Conservation (phyloP, 2,329 filamentous ascomycete genomes). For the Beauveria caledonica region DNA sequence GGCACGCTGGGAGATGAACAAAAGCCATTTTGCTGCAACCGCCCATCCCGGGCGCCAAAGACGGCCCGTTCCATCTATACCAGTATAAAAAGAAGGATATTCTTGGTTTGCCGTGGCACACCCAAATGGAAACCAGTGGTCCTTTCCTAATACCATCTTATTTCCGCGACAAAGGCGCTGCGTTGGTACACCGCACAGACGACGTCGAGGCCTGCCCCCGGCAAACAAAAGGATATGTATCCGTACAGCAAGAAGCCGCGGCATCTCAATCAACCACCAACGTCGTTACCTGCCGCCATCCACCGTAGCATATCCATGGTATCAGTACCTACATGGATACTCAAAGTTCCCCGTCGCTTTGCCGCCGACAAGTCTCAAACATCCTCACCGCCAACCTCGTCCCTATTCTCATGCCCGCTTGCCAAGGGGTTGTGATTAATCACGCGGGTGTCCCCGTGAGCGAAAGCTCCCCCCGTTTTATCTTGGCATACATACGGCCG, state of each 20-base stretch:
- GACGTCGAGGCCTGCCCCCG: not conserved
- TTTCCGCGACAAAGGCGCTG: not conserved
- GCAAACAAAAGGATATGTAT: not conserved
- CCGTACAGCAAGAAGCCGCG: not conserved
- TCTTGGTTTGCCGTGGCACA: too few species aligned
- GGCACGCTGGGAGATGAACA: not conserved
- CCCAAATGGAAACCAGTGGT: too few species aligned
- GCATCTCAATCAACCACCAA: not conserved
- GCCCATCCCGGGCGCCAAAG: too few species aligned
- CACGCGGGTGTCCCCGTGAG: not conserved
- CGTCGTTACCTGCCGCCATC: not conserved
- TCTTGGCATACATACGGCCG: not conserved
- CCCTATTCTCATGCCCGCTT: not conserved
- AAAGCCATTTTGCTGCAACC: not conserved
- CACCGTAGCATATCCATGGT: not conserved
- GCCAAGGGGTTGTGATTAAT: not conserved
- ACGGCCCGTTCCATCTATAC: not conserved
- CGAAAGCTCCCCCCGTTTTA: not conserved
- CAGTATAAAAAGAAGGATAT: not conserved
- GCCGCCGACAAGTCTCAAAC: not conserved
- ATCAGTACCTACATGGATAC: too few species aligned
- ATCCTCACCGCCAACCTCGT: constrained; percentile 1
- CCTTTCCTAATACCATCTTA: not conserved
- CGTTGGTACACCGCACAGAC: not conserved
- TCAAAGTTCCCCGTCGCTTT: not conserved